Evolutionary conservation across 73 alveolate species (phyloP), one percentile per base, ranked within the genome.

Genomic region (Stentor roeselii): DNA sequence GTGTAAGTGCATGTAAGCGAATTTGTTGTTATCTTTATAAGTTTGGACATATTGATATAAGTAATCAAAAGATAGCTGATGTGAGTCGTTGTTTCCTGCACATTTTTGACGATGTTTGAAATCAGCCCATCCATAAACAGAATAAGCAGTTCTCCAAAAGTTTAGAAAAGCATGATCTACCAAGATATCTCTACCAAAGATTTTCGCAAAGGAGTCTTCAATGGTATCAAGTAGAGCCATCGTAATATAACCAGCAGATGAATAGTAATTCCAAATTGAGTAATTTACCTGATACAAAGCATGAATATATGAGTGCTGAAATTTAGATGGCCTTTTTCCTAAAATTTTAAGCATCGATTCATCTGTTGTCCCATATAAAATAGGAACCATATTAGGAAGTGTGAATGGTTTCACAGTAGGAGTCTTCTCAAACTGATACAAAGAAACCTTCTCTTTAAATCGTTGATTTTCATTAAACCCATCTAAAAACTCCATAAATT

Each of bases 401-500:
- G 80, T 67, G 2, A 21, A 21, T 21, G 27, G 42, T 67, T 40
- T 32, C 1, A 67, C 34, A 21, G 80, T 40, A 67, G 21, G 21
- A 40, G 15, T 67, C 0, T 11, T 34, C 11, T 27, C 14, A 67
- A 67, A 67, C 21, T 67, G 42, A 67, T 67, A 67, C n/a, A n/a
- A n/a, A 1, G 34, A 36, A 67, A 67, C 21, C 11, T 67, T 34
- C n/a, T 67, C 37, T 67, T n/a, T 30, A n/a, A n/a, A n/a, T 2
- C 21, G 21, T 67, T 27, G 27, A 34, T 67, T 21, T 27, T 21
- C 42, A n/a, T n/a, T n/a, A n/a, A n/a, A n/a, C 21, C 21, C 41
- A 0, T 67, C 80, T 67, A 67, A 67, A 67, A 1, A 67, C 21
- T 67, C 41, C n/a, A 67, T 34, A 67, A 40, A 27, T 67, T 67